These are phyloP conservation scores for Candida michaelii DNA, from an alignment of 805 yeast species.

Conservation along the genomic window DNA sequence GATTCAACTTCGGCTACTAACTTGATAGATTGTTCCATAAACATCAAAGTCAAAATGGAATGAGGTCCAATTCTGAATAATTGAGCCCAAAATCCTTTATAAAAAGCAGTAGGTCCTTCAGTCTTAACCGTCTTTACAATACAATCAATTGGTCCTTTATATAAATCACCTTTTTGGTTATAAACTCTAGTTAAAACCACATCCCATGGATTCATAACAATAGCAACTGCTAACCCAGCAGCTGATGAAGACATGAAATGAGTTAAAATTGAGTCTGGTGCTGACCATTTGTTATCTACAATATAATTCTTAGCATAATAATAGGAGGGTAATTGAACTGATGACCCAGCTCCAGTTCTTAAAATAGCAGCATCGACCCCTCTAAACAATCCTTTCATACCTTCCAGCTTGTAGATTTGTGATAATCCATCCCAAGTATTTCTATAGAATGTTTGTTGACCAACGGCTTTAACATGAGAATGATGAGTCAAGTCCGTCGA, in stretches of 20 bases:
- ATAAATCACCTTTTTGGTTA: slow-evolving; percentile 87
- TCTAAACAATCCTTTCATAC: slow-evolving; percentile 74
- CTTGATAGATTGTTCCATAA: slow-evolving; percentile 94
- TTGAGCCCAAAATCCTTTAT: slow-evolving; percentile 95
- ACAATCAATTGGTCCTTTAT: slow-evolving; percentile 88
- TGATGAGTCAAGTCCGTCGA: slow-evolving; percentile 1
- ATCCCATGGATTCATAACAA: slow-evolving; percentile 98
- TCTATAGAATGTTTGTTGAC: slow-evolving; percentile 88
- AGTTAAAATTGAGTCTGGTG: slow-evolving; percentile 60
- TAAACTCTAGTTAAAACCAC: slow-evolving; percentile 92
- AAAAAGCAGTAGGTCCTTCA: slow-evolving; percentile 87
- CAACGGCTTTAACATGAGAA: slow-evolving; percentile 43
- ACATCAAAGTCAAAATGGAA: slow-evolving; percentile 82
- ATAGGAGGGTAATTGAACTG: slow-evolving; percentile 92
- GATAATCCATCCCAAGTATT: slow-evolving; percentile 67
- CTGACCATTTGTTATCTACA: slow-evolving; percentile 49
- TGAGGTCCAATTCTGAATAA: slow-evolving; percentile 92
- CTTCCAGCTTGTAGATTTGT: slow-evolving; percentile 64
- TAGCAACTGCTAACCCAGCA: slow-evolving; percentile 89
- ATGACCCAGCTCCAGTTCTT: slow-evolving; percentile 94
- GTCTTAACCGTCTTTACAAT: slow-evolving; percentile 72
- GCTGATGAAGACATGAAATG: slow-evolving; percentile 73
- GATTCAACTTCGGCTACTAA: slow-evolving; percentile 37
- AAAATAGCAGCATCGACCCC: slow-evolving; percentile 95
- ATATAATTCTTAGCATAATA: slow-evolving; percentile 69